Evolutionary conservation across 192 early-diverging fungal genomes (phyloP).

Genomic region (Dissophora globulifera): DNA sequence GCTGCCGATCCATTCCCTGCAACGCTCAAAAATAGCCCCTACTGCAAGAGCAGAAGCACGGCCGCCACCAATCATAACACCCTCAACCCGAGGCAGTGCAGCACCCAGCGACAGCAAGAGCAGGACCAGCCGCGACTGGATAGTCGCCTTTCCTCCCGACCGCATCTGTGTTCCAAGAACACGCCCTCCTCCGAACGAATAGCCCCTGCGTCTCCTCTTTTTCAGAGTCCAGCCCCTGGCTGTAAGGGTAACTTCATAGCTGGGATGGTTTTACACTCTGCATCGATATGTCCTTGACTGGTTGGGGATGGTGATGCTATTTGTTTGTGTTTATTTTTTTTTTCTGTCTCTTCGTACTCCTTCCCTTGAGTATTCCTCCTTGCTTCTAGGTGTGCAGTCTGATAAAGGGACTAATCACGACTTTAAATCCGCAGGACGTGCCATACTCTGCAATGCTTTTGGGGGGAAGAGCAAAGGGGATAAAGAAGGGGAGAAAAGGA

Average conservation of each 20-base stretch:
- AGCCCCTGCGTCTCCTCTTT: not conserved
- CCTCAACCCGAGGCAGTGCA: no score
- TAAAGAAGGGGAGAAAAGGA: not conserved
- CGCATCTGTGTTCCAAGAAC: not conserved
- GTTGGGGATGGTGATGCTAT: not conserved
- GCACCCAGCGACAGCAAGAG: slow-evolving; percentile 3
- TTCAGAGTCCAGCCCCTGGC: slow-evolving; percentile 1
- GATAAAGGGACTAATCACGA: no score
- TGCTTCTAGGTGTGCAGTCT: no score
- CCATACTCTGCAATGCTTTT: no score
- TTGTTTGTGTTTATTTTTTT: slow-evolving; percentile 4
- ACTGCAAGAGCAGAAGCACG: not conserved
- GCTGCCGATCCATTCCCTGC: not conserved
- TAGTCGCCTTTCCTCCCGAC: not conserved
- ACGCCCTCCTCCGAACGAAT: not conserved
- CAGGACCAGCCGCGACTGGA: not conserved
- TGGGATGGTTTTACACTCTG: no score
- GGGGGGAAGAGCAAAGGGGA: slow-evolving; percentile 1
- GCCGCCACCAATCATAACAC: no score
- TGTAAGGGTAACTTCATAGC: slow-evolving; percentile 13
- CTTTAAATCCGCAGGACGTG: no score
- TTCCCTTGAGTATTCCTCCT: no score
- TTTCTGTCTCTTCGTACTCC: not conserved
- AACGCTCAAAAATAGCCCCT: not conserved
- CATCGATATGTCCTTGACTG: not conserved